A percentile compares a stretch with the other conserved stretches of the same genome.
Evolutionary conservation across 2,329 filamentous ascomycete genomes (phyloP).

Genomic region (Aspergillus sp.): DNA sequence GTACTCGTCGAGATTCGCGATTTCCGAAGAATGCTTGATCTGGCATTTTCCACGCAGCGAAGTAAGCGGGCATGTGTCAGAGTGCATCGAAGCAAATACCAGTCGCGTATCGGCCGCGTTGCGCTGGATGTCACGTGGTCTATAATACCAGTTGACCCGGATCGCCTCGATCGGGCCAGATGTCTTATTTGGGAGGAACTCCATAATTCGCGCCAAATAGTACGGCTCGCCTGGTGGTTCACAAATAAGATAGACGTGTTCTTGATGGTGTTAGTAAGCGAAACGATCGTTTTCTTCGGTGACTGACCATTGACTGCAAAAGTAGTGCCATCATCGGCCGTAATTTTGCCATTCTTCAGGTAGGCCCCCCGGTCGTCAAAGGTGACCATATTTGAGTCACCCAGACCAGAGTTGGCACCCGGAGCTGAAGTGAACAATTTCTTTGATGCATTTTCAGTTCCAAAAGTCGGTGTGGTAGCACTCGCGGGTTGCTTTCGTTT

Average conservation of each 20-base stretch:
- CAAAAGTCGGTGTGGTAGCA: constrained; percentile 39
- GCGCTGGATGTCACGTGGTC: constrained; percentile 91
- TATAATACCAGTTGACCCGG: constrained; percentile 97
- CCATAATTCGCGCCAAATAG: constrained; percentile 97
- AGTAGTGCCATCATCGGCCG: constrained; percentile 87
- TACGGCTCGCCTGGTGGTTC: constrained; percentile 98
- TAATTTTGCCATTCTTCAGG: constrained; percentile 75
- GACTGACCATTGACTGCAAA: constrained; percentile 82
- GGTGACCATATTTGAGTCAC: constrained; percentile 82
- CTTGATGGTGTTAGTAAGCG: constrained; percentile 33
- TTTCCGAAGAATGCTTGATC: constrained; percentile 86
- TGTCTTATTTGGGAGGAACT: constrained; percentile 82
- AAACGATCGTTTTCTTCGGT: neutral
- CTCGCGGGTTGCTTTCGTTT: constrained; percentile 78
- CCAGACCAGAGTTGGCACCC: constrained; percentile 35
- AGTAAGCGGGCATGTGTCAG: constrained; percentile 89
- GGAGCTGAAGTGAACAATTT: constrained; percentile 43
- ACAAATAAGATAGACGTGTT: constrained; percentile 94
- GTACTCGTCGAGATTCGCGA: constrained; percentile 79
- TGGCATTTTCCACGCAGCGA: constrained; percentile 92
- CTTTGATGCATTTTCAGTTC: constrained; percentile 38
- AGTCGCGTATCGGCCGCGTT: constrained; percentile 88
- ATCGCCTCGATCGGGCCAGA: constrained; percentile 79
- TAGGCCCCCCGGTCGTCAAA: constrained; percentile 74
- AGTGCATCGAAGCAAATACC: constrained; percentile 98